These are phyloP conservation scores for Scenedesmus sp. DNA, from an alignment of 163 green algal species.

Conservation along the genomic window DNA sequence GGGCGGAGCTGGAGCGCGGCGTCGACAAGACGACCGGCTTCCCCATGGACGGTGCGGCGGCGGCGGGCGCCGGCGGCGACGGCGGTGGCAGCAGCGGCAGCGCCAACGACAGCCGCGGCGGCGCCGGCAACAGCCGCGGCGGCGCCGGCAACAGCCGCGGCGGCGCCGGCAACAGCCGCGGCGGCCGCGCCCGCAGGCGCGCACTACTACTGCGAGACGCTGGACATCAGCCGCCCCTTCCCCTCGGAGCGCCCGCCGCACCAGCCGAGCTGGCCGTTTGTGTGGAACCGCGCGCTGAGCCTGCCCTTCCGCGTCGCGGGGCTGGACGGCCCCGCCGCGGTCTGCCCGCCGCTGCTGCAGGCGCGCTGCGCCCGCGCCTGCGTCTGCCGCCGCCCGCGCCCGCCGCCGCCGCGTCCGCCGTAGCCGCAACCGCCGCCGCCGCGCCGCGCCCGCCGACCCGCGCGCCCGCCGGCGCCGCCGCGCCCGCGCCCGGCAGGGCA, in stretches of 20 bases:
- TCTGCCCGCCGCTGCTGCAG: slow-evolving; percentile 92
- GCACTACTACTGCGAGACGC: slow-evolving; percentile 95
- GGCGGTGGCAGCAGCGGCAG: not conserved
- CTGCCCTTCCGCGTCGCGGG: slow-evolving; percentile 72
- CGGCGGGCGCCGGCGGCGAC: not conserved
- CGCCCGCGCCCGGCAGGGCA: slow-evolving; percentile 62
- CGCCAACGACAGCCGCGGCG: not conserved
- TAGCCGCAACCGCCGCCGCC: too few species aligned
- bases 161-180: not conserved
- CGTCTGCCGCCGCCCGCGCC: too few species aligned
- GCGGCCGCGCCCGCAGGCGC: slow-evolving; percentile 52
- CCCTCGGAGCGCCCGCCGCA: slow-evolving; percentile 62
- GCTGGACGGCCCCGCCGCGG: slow-evolving; percentile 55
- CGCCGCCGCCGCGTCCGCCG: too few species aligned
- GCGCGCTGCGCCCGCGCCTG: slow-evolving; percentile 49
- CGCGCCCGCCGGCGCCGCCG: too few species aligned
- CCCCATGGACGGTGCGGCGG: slow-evolving; percentile 58
- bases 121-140: not conserved
- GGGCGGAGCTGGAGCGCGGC: slow-evolving; percentile 53
- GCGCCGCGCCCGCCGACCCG: too few species aligned
- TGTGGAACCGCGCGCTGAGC: slow-evolving; percentile 95
- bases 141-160: not conserved
- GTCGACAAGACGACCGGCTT: slow-evolving; percentile 79
- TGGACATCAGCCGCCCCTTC: slow-evolving; percentile 94
- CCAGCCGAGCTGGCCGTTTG: slow-evolving; percentile 84